Conservation (phyloP, 2,329 filamentous ascomycete genomes). For the Fusarium heterosporum region DNA sequence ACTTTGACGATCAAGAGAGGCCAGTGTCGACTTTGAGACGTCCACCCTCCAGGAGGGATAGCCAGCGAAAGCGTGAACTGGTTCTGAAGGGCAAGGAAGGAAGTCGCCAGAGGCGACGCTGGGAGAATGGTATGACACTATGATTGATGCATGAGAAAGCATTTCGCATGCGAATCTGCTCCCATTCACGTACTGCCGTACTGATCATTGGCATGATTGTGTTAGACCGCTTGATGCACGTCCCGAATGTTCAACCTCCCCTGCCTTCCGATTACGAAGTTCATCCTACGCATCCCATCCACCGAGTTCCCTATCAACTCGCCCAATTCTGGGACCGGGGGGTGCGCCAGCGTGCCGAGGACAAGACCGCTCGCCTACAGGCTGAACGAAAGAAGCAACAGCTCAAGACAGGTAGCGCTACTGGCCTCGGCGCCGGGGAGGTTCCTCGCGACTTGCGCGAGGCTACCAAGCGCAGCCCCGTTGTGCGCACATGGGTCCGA, state of each 20-base stretch:
- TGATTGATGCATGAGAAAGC: constrained; percentile 2
- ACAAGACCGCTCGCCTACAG: constrained; percentile 56
- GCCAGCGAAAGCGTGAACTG: constrained; percentile 73
- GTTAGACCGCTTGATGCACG: constrained; percentile 84
- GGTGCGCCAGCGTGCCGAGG: constrained; percentile 62
- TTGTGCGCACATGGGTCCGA: constrained; percentile 82
- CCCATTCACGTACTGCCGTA: not conserved
- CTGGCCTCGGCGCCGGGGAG: constrained; percentile 61
- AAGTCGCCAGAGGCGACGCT: constrained; percentile 84
- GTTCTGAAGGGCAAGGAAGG: constrained; percentile 92
- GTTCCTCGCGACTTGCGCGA: constrained; percentile 85
- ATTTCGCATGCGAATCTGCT: not conserved
- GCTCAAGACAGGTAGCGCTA: constrained; percentile 56
- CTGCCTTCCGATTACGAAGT: constrained; percentile 85
- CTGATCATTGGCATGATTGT: constrained; percentile 31
- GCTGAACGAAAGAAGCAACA: constrained; percentile 61
- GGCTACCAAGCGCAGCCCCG: constrained; percentile 82
- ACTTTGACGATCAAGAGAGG: constrained; percentile 30
- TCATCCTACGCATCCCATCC: constrained; percentile 81
- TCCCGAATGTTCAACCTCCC: constrained; percentile 88
- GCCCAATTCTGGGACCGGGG: constrained; percentile 83
- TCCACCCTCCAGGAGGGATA: constrained; percentile 65
- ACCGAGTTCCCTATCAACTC: constrained; percentile 87
- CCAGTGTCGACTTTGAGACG: constrained; percentile 55
- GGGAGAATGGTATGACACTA: constrained; percentile 84